Evolutionary conservation across 2,329 filamentous ascomycete genomes (phyloP).

Genomic region (Pseudogymnoascus sp.): DNA sequence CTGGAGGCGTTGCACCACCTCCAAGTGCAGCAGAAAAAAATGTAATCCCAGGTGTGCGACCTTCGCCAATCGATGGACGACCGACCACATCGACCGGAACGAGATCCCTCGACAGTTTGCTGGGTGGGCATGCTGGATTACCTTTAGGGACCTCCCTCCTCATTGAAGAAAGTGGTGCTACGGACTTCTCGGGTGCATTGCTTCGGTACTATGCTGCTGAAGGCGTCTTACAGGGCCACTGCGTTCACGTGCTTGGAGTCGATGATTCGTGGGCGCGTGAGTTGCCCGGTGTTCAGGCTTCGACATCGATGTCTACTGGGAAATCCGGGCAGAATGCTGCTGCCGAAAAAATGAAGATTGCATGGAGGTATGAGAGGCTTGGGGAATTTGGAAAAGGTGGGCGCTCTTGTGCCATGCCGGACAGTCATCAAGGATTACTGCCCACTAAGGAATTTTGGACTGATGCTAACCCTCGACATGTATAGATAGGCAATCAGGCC

Average conservation of each 20-base stretch:
- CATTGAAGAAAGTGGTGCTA: constrained; percentile 83
- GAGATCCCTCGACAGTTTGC: constrained; percentile 71
- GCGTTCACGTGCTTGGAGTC: constrained; percentile 76
- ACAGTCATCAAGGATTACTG: constrained; percentile 13
- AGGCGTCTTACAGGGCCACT: constrained; percentile 84
- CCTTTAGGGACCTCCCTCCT: constrained; percentile 74
- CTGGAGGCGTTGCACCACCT: constrained; percentile 17
- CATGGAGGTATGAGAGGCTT: constrained; percentile 89
- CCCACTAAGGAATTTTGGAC: constrained; percentile 8
- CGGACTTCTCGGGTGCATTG: constrained; percentile 82
- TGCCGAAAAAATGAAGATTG: constrained; percentile 85
- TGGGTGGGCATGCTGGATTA: constrained; percentile 81
- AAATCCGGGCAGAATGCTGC: constrained; percentile 31
- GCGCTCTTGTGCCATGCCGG: constrained; percentile 15
- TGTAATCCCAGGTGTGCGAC: constrained; percentile 54
- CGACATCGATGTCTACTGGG: constrained; percentile 28
- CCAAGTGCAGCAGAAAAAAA: constrained; percentile 20
- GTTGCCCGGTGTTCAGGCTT: constrained; percentile 62
- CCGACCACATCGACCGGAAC: constrained; percentile 88
- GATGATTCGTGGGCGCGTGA: constrained; percentile 75
- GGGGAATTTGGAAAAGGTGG: constrained; percentile 57
- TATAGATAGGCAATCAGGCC: constrained; percentile 20
- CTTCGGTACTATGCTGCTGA: constrained; percentile 88
- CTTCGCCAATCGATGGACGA: constrained; percentile 82
- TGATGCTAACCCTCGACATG: constrained; percentile 14